Evolutionary conservation across 805 yeast genomes (phyloP), one percentile per base, ranked within the genome.

Genomic region (Brettanomyces anomalus): DNA sequence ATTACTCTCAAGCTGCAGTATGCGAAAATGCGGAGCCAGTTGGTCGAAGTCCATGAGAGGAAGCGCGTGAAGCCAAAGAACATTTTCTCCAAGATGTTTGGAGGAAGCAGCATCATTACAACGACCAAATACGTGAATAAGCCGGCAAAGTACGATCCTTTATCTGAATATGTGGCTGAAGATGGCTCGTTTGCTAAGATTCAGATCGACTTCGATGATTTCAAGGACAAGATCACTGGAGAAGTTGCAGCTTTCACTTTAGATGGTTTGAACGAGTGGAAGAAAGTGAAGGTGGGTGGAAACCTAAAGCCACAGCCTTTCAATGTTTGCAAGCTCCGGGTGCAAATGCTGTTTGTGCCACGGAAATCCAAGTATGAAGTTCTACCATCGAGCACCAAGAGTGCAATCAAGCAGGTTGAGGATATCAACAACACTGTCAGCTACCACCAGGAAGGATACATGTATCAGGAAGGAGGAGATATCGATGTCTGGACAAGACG

Each of bases 401-500:
- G 75, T 40, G 79, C 78, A n/a, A 49, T 60, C 11, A 65, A 61
- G 11, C 67, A 74, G 48, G 57, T 72, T 8, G 45, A 58, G 5
- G 66, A 72, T 50, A 57, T 64, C 18, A 53, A 54, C 15, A 54
- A 65, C 28, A 37, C 45, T 3, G 13, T 41, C 49, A 39, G 49
- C 5, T 51, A 67, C 16, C 43, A 40, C 2, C 65, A 66, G 53
- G 81, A 83, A 56, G 97, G 97, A 0, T 80, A 67, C 54, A 65
- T 90, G 64, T 77, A 78, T 52, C 97, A 89, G 63, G 86, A 82
- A 55, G 97, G 97, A 16, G 97, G 97, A 8, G 97, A 89, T 64
- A 75, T 93, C 51, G 74, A 71, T 14, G 66, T 70, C 24, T 77
- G 89, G 79, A 76, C 84, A 51, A 75, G 83, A 49, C 71, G 97